These are phyloP conservation scores for Trichoderma koningii DNA, from an alignment of 2,329 filamentous ascomycete genomes.

Conservation along the genomic window DNA sequence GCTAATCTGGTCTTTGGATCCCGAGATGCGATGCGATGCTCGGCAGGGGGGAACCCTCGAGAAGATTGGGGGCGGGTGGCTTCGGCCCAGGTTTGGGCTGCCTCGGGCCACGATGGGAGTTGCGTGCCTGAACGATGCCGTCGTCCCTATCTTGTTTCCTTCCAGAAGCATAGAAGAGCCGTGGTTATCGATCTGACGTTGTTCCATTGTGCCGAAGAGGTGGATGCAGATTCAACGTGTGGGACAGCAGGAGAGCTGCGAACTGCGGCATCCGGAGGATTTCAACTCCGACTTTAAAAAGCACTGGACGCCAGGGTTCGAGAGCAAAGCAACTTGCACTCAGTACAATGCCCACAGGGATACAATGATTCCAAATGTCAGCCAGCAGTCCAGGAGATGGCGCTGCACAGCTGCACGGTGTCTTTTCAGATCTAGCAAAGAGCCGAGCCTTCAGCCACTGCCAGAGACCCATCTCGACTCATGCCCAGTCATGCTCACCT, in stretches of 20 bases:
- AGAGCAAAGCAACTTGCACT: no score
- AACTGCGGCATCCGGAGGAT: neutral
- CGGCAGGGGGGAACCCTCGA: neutral
- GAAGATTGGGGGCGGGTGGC: slow-evolving; percentile 8
- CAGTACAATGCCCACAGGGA: no score
- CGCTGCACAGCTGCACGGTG: neutral
- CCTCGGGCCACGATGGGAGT: neutral
- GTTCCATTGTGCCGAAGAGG: neutral
- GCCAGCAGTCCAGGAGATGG: neutral
- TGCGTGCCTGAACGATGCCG: neutral
- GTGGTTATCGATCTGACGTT: neutral
- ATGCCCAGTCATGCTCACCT: neutral
- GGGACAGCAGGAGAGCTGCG: neutral
- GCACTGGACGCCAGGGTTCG: no score
- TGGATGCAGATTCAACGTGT: neutral
- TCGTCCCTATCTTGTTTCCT: no score
- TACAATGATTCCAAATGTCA: slow-evolving; percentile 1
- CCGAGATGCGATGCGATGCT: neutral
- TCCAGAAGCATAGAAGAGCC: neutral
- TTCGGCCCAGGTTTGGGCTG: neutral
- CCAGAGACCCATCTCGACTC: neutral
- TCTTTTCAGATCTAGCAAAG: neutral
- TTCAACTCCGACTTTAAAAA: neutral
- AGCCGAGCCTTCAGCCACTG: neutral
- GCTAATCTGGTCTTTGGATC: neutral